phyloP scores from a whole-genome alignment of 1,139 yeast genomes.

The Groenewaldozyma auringiensis region DNA sequence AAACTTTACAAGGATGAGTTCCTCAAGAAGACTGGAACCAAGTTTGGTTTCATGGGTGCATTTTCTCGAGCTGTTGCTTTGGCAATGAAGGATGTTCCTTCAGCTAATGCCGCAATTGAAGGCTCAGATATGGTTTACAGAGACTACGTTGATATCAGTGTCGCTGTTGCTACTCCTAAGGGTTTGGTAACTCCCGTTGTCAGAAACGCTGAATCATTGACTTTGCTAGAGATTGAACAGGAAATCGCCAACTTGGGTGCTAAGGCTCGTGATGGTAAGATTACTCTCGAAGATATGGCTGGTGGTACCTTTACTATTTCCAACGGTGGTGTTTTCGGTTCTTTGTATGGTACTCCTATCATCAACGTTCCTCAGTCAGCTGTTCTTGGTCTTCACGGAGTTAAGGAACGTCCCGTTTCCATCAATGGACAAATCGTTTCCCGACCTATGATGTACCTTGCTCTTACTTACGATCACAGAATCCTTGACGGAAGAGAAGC shows the following conservation, averaged over 20 bases:
- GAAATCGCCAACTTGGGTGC: conserved; percentile 76
- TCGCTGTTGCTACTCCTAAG: conserved; percentile 99
- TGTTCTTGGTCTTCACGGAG: conserved; percentile 95
- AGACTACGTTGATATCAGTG: conserved; percentile 91
- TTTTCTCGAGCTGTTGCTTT: conserved; percentile 89
- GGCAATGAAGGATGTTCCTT: conserved; percentile 93
- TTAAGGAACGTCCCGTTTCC: conserved; percentile 95
- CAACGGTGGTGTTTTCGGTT: conserved; percentile 98
- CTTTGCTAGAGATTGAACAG: conserved; percentile 82
- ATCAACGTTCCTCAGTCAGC: conserved; percentile 98
- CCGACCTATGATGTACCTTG: conserved; percentile 99
- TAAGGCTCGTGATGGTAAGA: conserved; percentile 95
- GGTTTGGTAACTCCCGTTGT: conserved; percentile 98
- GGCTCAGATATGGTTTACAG: conserved; percentile 85
- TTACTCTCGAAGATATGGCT: conserved; percentile 96
- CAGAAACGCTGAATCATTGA: conserved; percentile 90
- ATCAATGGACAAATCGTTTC: conserved; percentile 93
- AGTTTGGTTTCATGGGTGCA: conserved; percentile 98
- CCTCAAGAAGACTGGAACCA: conserved; percentile 86
- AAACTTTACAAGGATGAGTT: conserved; percentile 94
- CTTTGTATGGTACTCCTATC: conserved; percentile 96
- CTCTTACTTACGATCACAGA: conserved; percentile 97
- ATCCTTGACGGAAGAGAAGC: conserved; percentile 99
- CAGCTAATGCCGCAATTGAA: conserved; percentile 93
- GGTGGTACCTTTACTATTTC: conserved; percentile 99